Conservation (phyloP, 192 early-diverging fungal genomes). For the Podila clonocystis region DNA sequence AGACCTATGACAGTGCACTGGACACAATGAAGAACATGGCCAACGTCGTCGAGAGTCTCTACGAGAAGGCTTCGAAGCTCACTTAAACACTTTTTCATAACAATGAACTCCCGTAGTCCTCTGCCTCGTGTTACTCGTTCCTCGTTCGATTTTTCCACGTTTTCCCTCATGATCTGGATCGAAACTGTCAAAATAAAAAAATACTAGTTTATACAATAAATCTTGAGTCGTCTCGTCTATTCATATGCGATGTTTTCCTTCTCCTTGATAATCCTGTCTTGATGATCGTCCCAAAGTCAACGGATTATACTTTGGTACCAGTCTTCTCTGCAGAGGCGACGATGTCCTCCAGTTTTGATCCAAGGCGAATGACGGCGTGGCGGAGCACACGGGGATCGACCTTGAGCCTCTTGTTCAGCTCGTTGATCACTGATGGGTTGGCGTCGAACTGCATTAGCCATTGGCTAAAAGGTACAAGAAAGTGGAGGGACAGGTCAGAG, state of each 20-base stretch:
- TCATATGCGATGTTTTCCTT: neutral
- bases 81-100: neutral
- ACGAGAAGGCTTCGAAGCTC: slow-evolving; percentile 81
- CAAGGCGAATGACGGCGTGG: slow-evolving; percentile 76
- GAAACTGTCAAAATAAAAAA: too few relatives aligned
- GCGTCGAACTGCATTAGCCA: slow-evolving; percentile 85
- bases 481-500: neutral
- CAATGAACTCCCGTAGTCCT: neutral
- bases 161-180: too few relatives aligned
- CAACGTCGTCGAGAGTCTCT: slow-evolving; percentile 94
- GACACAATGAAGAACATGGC: slow-evolving; percentile 98
- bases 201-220: slow-evolving; percentile 4
- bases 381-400: slow-evolving; percentile 79
- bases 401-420: slow-evolving; percentile 70
- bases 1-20: slow-evolving; percentile 91
- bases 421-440: slow-evolving; percentile 69
- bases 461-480: slow-evolving; percentile 52
- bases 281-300: neutral
- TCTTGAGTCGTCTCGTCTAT: neutral
- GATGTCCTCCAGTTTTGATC: slow-evolving; percentile 70
- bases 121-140: too few relatives aligned
- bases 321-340: slow-evolving; percentile 62
- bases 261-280: neutral
- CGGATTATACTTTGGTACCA: slow-evolving; percentile 30
- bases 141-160: too few relatives aligned